These are phyloP conservation scores for Ogataea philodendri DNA, from an alignment of 805 yeast species.

Conservation along the genomic window DNA sequence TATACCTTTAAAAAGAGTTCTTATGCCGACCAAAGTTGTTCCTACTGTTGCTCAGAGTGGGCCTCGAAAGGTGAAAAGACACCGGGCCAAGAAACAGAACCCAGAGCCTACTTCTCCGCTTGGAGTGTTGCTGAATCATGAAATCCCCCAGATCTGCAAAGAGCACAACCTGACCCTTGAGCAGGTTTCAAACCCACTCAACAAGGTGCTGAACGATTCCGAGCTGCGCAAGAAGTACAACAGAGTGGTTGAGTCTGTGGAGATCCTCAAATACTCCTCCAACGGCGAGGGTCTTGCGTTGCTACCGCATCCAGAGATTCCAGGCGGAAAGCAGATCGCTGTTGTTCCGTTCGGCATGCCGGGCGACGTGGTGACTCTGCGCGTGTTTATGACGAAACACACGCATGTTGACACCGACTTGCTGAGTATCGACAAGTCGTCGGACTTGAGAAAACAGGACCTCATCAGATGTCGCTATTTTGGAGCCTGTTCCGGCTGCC, in stretches of 20 bases:
- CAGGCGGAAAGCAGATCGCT: constrained; percentile 52
- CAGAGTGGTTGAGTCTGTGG: constrained; percentile 55
- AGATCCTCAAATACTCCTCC: constrained; percentile 59
- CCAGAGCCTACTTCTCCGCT: constrained; percentile 76
- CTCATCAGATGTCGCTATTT: constrained; percentile 78
- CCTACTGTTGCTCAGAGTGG: constrained; percentile 1
- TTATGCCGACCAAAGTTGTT: constrained; percentile 5
- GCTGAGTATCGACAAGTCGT: constrained; percentile 39
- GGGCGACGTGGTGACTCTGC: constrained; percentile 72
- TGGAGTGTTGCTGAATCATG: constrained; percentile 68
- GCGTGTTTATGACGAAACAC: constrained; percentile 77
- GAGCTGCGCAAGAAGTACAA: constrained; percentile 43
- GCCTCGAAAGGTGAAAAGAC: constrained; percentile 22
- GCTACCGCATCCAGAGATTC: constrained; percentile 56
- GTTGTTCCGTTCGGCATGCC: constrained; percentile 86
- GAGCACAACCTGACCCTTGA: constrained; percentile 42
- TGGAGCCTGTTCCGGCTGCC: constrained; percentile 94
- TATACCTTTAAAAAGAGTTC: constrained; percentile 4
- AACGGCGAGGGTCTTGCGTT: constrained; percentile 88
- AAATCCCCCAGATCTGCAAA: constrained; percentile 58
- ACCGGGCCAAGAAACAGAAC: constrained; percentile 59
- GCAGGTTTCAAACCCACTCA: constrained; percentile 64
- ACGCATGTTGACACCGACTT: constrained; percentile 73
- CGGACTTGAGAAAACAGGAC: constrained; percentile 49
- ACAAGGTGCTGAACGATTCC: constrained; percentile 58